phyloP scores from a whole-genome alignment of 1,139 yeast genomes.

The Oligophagozyma castellii region DNA sequence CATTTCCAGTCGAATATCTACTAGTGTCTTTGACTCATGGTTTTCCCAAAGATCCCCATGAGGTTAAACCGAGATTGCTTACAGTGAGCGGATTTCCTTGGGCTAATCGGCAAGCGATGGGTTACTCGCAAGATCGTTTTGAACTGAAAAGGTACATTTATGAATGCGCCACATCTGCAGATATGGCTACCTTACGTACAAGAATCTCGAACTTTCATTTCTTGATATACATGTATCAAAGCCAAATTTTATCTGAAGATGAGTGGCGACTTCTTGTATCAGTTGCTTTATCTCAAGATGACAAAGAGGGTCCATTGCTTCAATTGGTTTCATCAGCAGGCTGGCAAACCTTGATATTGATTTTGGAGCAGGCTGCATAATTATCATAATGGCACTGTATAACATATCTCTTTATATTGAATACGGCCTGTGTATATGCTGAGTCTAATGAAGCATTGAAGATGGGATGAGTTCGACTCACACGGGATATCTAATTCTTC shows the following conservation, averaged over 20 bases:
- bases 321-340: conserved; percentile 29
- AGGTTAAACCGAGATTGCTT: conserved; percentile 29
- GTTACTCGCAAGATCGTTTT: conserved; percentile 56
- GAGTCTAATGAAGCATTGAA: background rate
- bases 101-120: conserved; percentile 66
- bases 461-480: background rate
- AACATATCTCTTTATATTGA: background rate
- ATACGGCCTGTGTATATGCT: background rate
- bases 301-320: conserved; percentile 38
- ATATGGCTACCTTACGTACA: conserved; percentile 27
- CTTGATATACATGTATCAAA: conserved; percentile 38
- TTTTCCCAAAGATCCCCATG: conserved; percentile 56
- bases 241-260: conserved; percentile 38
- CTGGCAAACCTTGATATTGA: conserved; percentile 25
- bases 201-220: conserved; percentile 62
- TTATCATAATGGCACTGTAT: background rate
- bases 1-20: conserved; percentile 89
- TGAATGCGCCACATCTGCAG: conserved; percentile 23
- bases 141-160: conserved; percentile 36
- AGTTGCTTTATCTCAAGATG: conserved; percentile 29
- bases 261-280: conserved; percentile 39
- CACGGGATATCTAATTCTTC: background rate
- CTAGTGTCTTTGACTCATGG: conserved; percentile 87
- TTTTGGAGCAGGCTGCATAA: conserved; percentile 19
- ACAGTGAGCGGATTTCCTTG: conserved; percentile 42